phyloP scores from a whole-genome alignment of 768 basidiomycete species.

The Leucocoprinus birnbaumii region DNA sequence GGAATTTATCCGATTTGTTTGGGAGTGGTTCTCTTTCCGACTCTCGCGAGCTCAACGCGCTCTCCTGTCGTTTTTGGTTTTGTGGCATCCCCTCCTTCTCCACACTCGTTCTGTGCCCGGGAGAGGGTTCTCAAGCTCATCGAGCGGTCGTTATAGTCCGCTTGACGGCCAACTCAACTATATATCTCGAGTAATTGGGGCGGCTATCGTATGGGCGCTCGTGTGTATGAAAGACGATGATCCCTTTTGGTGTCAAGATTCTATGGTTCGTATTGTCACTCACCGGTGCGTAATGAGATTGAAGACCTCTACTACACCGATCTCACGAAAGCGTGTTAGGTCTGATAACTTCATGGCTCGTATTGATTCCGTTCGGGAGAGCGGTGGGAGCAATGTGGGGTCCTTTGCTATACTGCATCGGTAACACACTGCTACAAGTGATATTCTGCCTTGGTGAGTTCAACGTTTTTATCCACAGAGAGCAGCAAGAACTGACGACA shows the following conservation, averaged over 20 bases:
- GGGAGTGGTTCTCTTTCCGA: not conserved
- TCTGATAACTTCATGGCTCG: conserved; percentile 45
- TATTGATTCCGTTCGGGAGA: conserved; percentile 41
- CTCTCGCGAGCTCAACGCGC: not conserved
- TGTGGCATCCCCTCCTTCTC: not conserved
- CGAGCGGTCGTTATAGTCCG: too few species aligned
- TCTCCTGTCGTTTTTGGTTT: not conserved
- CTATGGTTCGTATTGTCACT: conserved; percentile 58
- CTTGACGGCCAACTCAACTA: too few species aligned
- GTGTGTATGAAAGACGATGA: conserved; percentile 31
- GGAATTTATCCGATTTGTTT: not conserved
- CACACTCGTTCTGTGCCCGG: too few species aligned
- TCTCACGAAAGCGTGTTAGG: conserved; percentile 32
- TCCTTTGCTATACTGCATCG: conserved; percentile 44
- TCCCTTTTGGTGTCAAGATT: conserved; percentile 52
- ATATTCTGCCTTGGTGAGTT: conserved; percentile 57
- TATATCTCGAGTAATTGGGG: too few species aligned
- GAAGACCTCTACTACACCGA: not conserved
- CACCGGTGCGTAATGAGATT: conserved; percentile 36
- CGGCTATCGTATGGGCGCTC: not conserved
- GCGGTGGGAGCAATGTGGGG: conserved; percentile 45
- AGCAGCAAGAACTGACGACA: not conserved
- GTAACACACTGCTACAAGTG: conserved; percentile 49
- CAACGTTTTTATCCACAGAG: not conserved
- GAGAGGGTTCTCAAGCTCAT: too few species aligned